phyloP scores from a whole-genome alignment of 2,329 filamentous ascomycete species.

The Scolecobasidium constrictum region DNA sequence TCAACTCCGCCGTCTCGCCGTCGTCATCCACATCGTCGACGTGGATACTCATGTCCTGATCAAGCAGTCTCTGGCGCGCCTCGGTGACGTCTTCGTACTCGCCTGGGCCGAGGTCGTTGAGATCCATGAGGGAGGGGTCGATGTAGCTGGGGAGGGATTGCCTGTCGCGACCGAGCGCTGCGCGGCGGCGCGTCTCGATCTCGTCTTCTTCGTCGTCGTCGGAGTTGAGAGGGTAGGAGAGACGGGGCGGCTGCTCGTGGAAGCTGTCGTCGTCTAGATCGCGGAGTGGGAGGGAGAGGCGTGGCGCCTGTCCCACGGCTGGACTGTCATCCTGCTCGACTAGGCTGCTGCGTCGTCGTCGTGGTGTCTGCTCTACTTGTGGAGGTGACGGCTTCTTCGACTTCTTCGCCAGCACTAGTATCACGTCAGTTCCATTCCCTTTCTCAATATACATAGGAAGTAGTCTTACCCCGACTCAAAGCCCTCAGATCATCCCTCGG shows the following conservation, averaged over 20 bases:
- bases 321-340: slow-evolving; percentile 39
- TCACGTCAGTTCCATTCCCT: background rate
- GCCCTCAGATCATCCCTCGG: slow-evolving; percentile 43
- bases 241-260: slow-evolving; percentile 26
- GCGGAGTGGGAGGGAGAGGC: slow-evolving; percentile 30
- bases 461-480: slow-evolving; percentile 32
- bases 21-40: slow-evolving; percentile 12
- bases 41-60: background rate
- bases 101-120: slow-evolving; percentile 26
- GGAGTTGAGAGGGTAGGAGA: slow-evolving; percentile 25
- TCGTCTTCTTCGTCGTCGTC: slow-evolving; percentile 21
- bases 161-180: slow-evolving; percentile 19
- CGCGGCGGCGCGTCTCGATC: slow-evolving; percentile 1
- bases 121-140: slow-evolving; percentile 31
- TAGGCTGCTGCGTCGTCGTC: slow-evolving; percentile 17
- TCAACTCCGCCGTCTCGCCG: slow-evolving; percentile 8
- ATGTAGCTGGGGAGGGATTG: slow-evolving; percentile 33
- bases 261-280: slow-evolving; percentile 32
- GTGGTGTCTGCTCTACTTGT: slow-evolving; percentile 11
- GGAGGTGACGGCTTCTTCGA: slow-evolving; percentile 38
- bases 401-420: slow-evolving; percentile 37
- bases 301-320: slow-evolving; percentile 27
- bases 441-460: too few species aligned
- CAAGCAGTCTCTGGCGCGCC: background rate
- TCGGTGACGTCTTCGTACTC: slow-evolving; percentile 10